phyloP scores from a whole-genome alignment of 1,284 basidiomycete species.

The Pseudozyma pruni region DNA sequence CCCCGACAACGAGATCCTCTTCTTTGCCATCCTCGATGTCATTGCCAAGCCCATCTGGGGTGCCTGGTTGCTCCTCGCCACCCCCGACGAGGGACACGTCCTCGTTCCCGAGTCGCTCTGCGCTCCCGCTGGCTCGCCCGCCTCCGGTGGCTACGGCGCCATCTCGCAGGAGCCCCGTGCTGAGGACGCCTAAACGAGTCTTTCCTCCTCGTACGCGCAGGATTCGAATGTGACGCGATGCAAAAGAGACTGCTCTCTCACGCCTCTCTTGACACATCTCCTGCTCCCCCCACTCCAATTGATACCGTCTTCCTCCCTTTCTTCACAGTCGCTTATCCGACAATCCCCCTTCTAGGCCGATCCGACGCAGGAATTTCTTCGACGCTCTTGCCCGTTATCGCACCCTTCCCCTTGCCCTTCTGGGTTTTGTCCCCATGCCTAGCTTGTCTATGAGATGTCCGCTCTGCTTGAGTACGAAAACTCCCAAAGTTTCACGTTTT shows the following conservation, averaged over 20 bases:
- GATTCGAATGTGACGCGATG: not conserved
- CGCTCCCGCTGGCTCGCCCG: conserved; percentile 44
- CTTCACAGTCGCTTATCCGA: too few species aligned
- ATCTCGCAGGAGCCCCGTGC: conserved; percentile 53
- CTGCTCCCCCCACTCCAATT: too few species aligned
- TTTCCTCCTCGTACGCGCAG: not conserved
- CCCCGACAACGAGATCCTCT: conserved; percentile 56
- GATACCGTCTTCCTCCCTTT: too few species aligned
- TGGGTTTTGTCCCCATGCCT: not conserved
- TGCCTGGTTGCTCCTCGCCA: conserved; percentile 51
- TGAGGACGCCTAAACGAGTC: conserved; percentile 47
- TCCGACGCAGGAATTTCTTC: too few species aligned
- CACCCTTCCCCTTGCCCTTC: not conserved
- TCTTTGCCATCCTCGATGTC: conserved; percentile 58
- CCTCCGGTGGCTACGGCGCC: conserved; percentile 52
- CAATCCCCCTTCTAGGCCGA: too few species aligned
- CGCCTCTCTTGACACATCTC: not conserved
- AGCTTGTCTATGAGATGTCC: too few species aligned
- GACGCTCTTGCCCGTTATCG: too few species aligned
- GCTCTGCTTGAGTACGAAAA: too few species aligned
- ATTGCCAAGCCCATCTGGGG: conserved; percentile 61
- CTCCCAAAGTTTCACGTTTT: too few species aligned
- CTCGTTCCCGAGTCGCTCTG: conserved; percentile 52
- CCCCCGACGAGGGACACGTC: conserved; percentile 57
- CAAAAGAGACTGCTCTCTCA: not conserved